Evolutionary conservation across 495 filamentous ascomycete genomes (phyloP), one percentile per base, ranked within the genome.

Genomic region (Xylaria castorea): DNA sequence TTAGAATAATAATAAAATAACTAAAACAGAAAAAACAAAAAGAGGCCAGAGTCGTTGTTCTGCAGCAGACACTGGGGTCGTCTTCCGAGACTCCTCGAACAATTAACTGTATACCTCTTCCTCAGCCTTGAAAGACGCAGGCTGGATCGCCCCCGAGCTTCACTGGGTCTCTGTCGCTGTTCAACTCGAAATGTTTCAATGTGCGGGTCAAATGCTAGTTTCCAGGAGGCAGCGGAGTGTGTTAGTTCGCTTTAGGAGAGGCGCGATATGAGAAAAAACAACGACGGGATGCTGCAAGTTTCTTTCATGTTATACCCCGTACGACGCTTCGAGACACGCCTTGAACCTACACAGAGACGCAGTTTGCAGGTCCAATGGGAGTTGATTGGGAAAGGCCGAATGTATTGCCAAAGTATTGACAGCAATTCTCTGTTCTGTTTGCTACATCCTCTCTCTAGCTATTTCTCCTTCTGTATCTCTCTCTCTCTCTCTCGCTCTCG

Each of bases 231-330:
- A 72, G 57, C 42, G 65, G 76, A 65, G 68, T 57, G 48, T 25
- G 68, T 58, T 61, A 51, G 71, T 66, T 68, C 58, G 58, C 57
- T 60, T 60, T 34, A 16, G 30, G 40, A 32, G 58, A 73, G 61
- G 32, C 42, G 32, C 70, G 64, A 68, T 46, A 57, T 55, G 69
- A 51, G 71, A 67, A 63, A 72, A 58, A 69, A 74, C 72, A 71
- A 71, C 75, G 70, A 73, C 73, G 73, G 68, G 70, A 80, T 42
- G 71, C 78, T 78, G 76, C 74, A 78, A 76, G 76, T 75, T 69
- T 66, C 55, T 77, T 78, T 74, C 73, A 73, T 75, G 78, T 80
- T 80, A 78, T 78, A 80, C 71, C 69, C 74, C 69, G 78, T 80
- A 74, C 75, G 48, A 80, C 78, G 72, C 72, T 75, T 70, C 72